phyloP scores from a whole-genome alignment of 2,329 filamentous ascomycete species.

The Fusarium nisikadoi region DNA sequence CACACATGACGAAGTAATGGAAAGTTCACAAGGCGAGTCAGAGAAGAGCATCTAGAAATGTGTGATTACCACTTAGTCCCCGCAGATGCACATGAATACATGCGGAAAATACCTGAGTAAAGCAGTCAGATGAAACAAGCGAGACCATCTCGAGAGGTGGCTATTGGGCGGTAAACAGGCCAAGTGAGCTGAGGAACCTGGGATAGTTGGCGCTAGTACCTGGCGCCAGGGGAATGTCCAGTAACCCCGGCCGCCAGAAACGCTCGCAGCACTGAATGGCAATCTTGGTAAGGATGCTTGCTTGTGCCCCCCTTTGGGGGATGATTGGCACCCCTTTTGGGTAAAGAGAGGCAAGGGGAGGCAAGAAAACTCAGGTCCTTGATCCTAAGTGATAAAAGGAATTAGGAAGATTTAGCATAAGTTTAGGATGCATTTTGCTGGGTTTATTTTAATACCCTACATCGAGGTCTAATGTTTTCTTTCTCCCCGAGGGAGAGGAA shows the following conservation, averaged over 20 bases:
- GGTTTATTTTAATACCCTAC: too few relatives aligned
- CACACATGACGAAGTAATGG: not conserved
- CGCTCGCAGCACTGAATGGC: constrained; percentile 21
- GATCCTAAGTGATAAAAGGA: too few relatives aligned
- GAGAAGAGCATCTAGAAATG: constrained; percentile 22
- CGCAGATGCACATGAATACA: constrained; percentile 8
- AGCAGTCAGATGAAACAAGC: constrained; percentile 34
- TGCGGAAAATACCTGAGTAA: not conserved
- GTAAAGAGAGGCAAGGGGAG: not conserved
- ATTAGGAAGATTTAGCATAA: too few relatives aligned
- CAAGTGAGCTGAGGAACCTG: not conserved
- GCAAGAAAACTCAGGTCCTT: too few relatives aligned
- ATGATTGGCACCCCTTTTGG: constrained; percentile 38
- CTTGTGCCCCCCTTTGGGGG: not conserved
- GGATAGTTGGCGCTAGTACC: constrained; percentile 19
- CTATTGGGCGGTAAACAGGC: constrained; percentile 18
- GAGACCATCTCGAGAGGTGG: constrained; percentile 7
- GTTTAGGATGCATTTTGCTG: too few relatives aligned
- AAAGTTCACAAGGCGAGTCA: not conserved
- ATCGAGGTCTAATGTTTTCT: too few relatives aligned
- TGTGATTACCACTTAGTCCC: constrained; percentile 4
- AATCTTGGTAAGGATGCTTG: constrained; percentile 1
- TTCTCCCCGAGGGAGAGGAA: not conserved
- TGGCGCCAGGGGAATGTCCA: constrained; percentile 23
- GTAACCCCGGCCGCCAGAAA: constrained; percentile 25